These are phyloP conservation scores for Alternaria postmessia DNA, from an alignment of 2,329 filamentous ascomycete genomes.

Conservation along the genomic window DNA sequence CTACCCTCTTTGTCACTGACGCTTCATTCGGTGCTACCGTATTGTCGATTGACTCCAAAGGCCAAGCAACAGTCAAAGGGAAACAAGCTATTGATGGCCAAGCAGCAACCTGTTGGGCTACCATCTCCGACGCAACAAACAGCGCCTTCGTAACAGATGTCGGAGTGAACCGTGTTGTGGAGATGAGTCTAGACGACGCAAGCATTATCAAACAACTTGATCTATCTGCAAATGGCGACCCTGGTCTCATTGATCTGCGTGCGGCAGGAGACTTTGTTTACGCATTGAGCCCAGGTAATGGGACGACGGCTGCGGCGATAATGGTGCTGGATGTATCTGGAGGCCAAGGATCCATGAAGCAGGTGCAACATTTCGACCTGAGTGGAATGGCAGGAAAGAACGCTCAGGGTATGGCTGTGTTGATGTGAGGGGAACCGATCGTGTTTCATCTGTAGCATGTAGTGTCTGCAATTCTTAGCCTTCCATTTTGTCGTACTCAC, in stretches of 20 bases:
- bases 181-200: conserved; percentile 62
- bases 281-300: conserved; percentile 64
- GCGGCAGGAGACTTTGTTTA: conserved; percentile 66
- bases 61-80: conserved; percentile 47
- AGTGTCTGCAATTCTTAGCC: neutral
- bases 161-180: conserved; percentile 61
- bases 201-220: conserved; percentile 54
- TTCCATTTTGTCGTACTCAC: neutral
- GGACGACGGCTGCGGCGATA: conserved; percentile 46
- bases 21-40: conserved; percentile 65
- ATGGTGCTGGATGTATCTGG: conserved; percentile 52
- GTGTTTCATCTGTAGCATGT: neutral
- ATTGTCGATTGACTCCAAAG: conserved; percentile 53
- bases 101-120: conserved; percentile 66
- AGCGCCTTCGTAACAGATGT: conserved; percentile 69
- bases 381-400: conserved; percentile 32
- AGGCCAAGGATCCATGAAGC: conserved; percentile 31
- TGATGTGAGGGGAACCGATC: conserved; percentile 17
- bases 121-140: conserved; percentile 58
- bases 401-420: conserved; percentile 49
- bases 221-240: conserved; percentile 52
- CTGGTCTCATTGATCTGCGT: conserved; percentile 64
- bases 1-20: conserved; percentile 63
- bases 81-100: conserved; percentile 59
- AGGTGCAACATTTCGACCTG: conserved; percentile 52